These are phyloP conservation scores for Colletotrichum coccodes DNA, from an alignment of 2,329 filamentous ascomycete genomes.

Conservation along the genomic window DNA sequence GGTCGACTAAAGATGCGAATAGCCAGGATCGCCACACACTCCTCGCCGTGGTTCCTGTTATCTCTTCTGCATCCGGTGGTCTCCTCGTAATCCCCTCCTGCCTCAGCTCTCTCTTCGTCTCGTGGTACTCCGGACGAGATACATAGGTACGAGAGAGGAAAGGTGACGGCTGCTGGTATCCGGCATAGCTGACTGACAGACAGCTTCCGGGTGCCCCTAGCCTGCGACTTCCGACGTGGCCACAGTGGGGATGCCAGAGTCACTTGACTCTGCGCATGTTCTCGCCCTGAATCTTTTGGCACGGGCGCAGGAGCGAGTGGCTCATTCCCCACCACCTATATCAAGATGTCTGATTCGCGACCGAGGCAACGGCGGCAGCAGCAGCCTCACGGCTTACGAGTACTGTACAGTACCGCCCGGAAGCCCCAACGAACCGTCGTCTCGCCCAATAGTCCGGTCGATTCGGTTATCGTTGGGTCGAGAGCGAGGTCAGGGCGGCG, in stretches of 20 bases:
- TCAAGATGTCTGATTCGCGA: background rate
- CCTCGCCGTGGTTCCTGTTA: background rate
- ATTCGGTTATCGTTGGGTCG: background rate
- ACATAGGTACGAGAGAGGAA: background rate
- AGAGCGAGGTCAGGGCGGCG: background rate
- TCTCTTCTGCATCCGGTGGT: background rate
- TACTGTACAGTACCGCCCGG: slow-evolving; percentile 1
- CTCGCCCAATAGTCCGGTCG: background rate
- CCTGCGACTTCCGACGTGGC: background rate
- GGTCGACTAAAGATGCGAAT: background rate
- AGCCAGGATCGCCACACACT: background rate
- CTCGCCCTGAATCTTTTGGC: background rate
- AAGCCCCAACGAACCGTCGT: background rate
- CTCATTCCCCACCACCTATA: background rate
- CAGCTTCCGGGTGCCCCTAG: background rate
- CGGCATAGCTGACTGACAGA: background rate
- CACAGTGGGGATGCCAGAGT: slow-evolving; percentile 5
- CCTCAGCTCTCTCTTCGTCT: no score
- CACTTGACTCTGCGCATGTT: slow-evolving; percentile 26
- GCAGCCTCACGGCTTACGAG: background rate
- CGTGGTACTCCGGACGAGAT: background rate
- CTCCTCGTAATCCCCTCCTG: background rate
- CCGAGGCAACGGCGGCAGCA: background rate
- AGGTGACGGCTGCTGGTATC: background rate
- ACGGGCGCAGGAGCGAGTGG: slow-evolving; percentile 19